phyloP scores from a whole-genome alignment of 805 yeast genomes.

The Wickerhamiella nectarea region DNA sequence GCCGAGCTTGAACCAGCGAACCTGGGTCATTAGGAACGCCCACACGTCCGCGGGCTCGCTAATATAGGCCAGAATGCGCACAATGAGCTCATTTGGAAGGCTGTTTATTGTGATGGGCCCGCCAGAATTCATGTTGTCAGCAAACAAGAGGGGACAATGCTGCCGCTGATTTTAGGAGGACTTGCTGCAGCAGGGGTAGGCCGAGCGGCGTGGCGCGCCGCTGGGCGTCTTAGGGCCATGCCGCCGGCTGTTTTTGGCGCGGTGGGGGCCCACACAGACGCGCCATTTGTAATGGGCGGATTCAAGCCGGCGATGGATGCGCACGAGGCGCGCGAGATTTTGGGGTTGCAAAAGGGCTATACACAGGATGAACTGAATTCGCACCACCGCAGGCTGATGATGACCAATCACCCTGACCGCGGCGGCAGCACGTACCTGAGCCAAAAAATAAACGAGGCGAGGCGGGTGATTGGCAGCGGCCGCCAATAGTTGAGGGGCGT shows the following conservation, averaged over 20 bases:
- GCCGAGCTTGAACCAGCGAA: constrained; percentile 62
- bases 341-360: constrained; percentile 29
- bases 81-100: constrained; percentile 35
- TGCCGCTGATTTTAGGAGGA: constrained; percentile 23
- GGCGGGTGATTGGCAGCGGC: neutral
- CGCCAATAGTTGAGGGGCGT: no score
- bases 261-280: constrained; percentile 10
- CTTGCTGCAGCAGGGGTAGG: constrained; percentile 20
- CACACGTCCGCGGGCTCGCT: constrained; percentile 17
- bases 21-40: constrained; percentile 51
- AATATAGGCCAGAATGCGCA: constrained; percentile 16
- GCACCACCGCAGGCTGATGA: constrained; percentile 69
- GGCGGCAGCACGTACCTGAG: constrained; percentile 87
- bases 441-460: constrained; percentile 65
- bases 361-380: constrained; percentile 50
- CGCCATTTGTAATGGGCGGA: constrained; percentile 25
- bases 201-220: constrained; percentile 26
- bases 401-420: constrained; percentile 85
- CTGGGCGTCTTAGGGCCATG: constrained; percentile 19
- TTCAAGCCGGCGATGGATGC: constrained; percentile 33
- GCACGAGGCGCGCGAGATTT: constrained; percentile 39
- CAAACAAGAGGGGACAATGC: constrained; percentile 13
- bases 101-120: constrained; percentile 10
- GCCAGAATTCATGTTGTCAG: neutral
- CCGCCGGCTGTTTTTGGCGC: constrained; percentile 23